phyloP scores from a whole-genome alignment of 116 monocot genomes.

The Iris pallida region DNA sequence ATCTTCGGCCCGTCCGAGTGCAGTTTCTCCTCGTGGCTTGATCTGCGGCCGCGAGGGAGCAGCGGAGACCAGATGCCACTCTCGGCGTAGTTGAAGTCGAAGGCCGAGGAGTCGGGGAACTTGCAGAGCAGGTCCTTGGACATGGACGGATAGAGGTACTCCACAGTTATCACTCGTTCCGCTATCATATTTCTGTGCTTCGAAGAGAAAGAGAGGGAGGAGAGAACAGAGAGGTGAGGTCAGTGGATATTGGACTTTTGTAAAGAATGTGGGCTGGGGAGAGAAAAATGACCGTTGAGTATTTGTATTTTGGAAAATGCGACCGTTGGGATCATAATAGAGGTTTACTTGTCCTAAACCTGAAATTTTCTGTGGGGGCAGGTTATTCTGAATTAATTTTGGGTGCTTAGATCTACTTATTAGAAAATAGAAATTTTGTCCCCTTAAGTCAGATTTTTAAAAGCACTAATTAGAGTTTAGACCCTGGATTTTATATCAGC shows the following conservation, averaged over 20 bases:
- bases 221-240: not conserved
- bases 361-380: no score
- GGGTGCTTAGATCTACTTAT: no score
- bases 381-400: no score
- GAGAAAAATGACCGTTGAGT: slow-evolving; percentile 16
- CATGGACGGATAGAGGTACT: slow-evolving; percentile 78
- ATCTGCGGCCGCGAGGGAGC: slow-evolving; percentile 30
- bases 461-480: no score
- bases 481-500: no score
- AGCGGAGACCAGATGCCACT: slow-evolving; percentile 86
- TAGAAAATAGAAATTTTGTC: no score
- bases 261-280: not conserved
- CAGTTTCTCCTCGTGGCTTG: no score
- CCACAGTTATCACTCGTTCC: slow-evolving; percentile 76
- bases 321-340: slow-evolving; percentile 5
- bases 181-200: slow-evolving; percentile 8
- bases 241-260: no score
- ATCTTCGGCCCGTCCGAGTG: not conserved
- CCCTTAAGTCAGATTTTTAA: no score
- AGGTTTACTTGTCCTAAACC: no score
- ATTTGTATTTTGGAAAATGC: slow-evolving; percentile 3
- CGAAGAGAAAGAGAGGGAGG: not conserved
- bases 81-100: slow-evolving; percentile 87
- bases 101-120: slow-evolving; percentile 76
- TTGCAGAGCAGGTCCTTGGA: slow-evolving; percentile 68